Conservation (phyloP, 345 rosid genomes). For the Boechera stricta region DNA sequence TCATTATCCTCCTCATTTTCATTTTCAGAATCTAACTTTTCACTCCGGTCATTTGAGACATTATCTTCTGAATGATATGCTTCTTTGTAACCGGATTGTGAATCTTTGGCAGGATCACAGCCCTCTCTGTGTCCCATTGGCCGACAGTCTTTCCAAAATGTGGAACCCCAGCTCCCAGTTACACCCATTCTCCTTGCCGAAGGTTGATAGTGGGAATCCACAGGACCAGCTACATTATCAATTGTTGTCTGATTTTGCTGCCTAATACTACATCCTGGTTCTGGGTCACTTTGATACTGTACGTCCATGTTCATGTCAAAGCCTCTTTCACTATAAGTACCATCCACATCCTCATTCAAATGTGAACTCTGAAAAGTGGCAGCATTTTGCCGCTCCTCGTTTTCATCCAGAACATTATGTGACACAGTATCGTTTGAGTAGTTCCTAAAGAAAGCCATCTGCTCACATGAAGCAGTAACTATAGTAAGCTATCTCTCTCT, state of each 20-base stretch:
- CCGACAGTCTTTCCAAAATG: constrained; percentile 98
- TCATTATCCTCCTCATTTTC: constrained; percentile 63
- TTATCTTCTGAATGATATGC: constrained; percentile 63
- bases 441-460: constrained; percentile 89
- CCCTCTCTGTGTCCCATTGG: constrained; percentile 68
- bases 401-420: constrained; percentile 65
- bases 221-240: constrained; percentile 45
- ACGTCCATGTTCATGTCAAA: constrained; percentile 78
- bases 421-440: constrained; percentile 65
- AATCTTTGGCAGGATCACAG: constrained; percentile 78
- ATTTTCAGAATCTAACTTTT: constrained; percentile 66
- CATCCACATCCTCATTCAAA: constrained; percentile 57
- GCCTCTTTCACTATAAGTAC: constrained; percentile 62
- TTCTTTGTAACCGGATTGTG: constrained; percentile 60
- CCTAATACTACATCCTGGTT: constrained; percentile 59
- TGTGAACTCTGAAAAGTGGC: constrained; percentile 54
- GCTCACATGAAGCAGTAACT: constrained; percentile 56
- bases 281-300: constrained; percentile 76
- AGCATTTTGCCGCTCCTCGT: constrained; percentile 53
- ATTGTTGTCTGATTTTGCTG: constrained; percentile 51
- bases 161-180: constrained; percentile 92
- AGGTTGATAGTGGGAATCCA: constrained; percentile 58
- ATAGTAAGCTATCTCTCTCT: constrained; percentile 4
- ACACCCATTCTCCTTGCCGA: constrained; percentile 70
- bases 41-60: constrained; percentile 60